These are phyloP conservation scores for Thalassiosira livingstoniorum DNA, from an alignment of 352 stramenopile genomes.

Conservation along the genomic window DNA sequence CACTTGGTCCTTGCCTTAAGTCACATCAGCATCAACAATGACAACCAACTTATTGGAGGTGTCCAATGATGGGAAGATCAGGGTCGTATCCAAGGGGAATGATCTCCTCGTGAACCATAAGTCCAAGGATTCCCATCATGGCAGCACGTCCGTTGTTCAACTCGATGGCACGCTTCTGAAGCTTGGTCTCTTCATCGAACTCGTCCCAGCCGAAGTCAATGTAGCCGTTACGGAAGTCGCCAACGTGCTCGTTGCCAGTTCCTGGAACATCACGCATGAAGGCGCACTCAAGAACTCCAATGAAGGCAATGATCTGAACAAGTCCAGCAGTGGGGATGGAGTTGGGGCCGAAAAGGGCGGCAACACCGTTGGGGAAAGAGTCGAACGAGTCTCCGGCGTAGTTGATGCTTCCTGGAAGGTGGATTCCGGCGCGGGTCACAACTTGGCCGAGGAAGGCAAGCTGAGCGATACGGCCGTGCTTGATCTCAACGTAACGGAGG, in stretches of 20 bases:
- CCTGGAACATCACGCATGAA: slow-evolving; percentile 75
- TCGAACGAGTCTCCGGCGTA: slow-evolving; percentile 10
- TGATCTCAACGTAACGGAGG: slow-evolving; percentile 85
- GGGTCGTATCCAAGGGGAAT: slow-evolving; percentile 55
- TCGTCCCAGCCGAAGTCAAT: slow-evolving; percentile 79
- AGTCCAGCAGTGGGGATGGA: slow-evolving; percentile 59
- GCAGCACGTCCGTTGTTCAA: slow-evolving; percentile 86
- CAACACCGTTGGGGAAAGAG: slow-evolving; percentile 1
- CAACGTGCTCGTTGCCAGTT: slow-evolving; percentile 72
- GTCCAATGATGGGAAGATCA: slow-evolving; percentile 56
- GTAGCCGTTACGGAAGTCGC: slow-evolving; percentile 80
- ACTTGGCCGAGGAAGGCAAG: slow-evolving; percentile 2
- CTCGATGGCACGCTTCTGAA: slow-evolving; percentile 83
- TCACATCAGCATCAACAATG: too few species aligned
- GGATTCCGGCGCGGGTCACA: not conserved
- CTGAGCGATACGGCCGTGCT: slow-evolving; percentile 66
- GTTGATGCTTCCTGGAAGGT: slow-evolving; percentile 7
- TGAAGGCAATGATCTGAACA: slow-evolving; percentile 71
- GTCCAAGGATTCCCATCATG: slow-evolving; percentile 74
- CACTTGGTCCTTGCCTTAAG: too few species aligned
- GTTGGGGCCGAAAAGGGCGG: not conserved
- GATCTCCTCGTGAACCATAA: slow-evolving; percentile 71
- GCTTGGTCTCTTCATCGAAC: slow-evolving; percentile 80
- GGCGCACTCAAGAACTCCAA: slow-evolving; percentile 68
- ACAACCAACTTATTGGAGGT: slow-evolving; percentile 43